Base-by-base conservation (phyloP, 1,139 yeast species). In the Protomyces inundatus region DNA sequence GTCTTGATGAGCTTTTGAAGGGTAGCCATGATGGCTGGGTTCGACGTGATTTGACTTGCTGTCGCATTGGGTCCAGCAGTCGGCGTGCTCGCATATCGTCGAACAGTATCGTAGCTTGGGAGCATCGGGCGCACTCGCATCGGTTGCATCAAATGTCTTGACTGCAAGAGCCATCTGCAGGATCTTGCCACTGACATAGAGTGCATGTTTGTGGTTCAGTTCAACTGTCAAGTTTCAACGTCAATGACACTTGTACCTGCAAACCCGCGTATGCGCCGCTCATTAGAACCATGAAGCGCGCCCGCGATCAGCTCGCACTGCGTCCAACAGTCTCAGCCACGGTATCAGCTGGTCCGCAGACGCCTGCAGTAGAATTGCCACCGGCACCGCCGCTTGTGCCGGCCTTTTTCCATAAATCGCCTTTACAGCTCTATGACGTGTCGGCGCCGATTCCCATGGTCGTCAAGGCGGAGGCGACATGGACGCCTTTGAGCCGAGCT, bases 371-470 rank as follows among this genome's bases (percentile, higher is more conserved):
- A 9, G 62, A 58, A 45, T 34, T 33, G 23, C 30, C 62, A 10
- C 56, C 62, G 10, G 54, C 62, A 12, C 62, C 62, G 6, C n/a
- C 40, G 4, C 45, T 58, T 32, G 14, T 58, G 6, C 53, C 56
- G 7, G 62, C 62, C 4, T 58, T 33, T n/a, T 58, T 58, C 23
- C 62, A 58, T 45, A 51, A 45, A 35, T 58, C 62, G 16, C 62
- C 62, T 3, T 40, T 58, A 4, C 56, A 55, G 30, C 35, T 58
- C 35, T 58, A 58, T 42, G 62, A 58, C 33, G 56, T 58, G 50
- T 51, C 62, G 16, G 62, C 62, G 42, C 62, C 62, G 1, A 58
- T 58, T 30, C 62, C 62, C 3, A 16, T 16, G 7, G 62, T 42
- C 6, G 10, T 52, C 3, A 35, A 35, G 9, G 42, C 62, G 9